Conservation (phyloP, 2,329 filamentous ascomycete species). For the Arthrobotrys sinensis region DNA sequence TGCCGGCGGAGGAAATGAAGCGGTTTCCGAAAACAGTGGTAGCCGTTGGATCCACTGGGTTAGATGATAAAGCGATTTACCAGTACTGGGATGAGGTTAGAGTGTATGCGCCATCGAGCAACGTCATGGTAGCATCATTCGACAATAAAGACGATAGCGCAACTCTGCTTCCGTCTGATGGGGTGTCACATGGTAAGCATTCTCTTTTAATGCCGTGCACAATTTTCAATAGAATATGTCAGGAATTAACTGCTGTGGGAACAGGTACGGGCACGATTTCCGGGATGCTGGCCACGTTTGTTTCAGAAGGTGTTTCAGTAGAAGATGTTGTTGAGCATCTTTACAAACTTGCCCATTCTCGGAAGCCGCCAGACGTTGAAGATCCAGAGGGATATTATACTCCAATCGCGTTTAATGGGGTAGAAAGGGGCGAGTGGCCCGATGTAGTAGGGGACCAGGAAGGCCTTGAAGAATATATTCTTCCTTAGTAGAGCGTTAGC, state of each 20-base stretch:
- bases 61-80: neutral
- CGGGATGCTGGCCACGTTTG: conserved; percentile 16
- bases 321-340: conserved; percentile 4
- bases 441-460: neutral
- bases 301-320: conserved; percentile 1
- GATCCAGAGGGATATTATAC: neutral
- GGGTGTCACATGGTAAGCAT: conserved; percentile 5
- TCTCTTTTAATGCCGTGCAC: neutral
- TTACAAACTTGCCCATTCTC: conserved; percentile 18
- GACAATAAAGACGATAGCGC: neutral
- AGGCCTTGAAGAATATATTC: conserved; percentile 10
- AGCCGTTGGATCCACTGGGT: neutral
- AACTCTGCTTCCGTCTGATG: neutral
- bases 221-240: neutral
- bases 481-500: neutral
- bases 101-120: neutral
- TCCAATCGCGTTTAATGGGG: conserved; percentile 15
- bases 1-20: neutral
- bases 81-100: neutral
- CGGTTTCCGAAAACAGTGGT: neutral
- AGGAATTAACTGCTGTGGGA: neutral
- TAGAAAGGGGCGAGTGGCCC: conserved; percentile 12
- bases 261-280: neutral
- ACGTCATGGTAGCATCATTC: neutral
- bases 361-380: neutral